Base-by-base conservation (phyloP, 305 asterid genomes). In the Withania somnifera region DNA sequence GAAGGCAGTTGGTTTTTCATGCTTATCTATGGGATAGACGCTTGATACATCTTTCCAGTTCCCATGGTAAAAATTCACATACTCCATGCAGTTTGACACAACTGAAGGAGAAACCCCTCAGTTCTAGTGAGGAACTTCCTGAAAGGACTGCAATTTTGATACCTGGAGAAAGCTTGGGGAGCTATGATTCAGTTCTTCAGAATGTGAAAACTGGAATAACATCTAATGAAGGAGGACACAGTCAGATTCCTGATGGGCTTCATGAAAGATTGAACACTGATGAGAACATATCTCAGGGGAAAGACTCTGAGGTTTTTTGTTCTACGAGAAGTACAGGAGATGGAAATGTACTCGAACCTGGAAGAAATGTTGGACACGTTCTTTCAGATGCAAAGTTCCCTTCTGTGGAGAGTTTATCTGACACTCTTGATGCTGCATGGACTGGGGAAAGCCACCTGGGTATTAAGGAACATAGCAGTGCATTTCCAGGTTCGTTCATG, bases 11-110 rank as follows among this genome's bases (percentile, higher is more conserved):
- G 77, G 77, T 92, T 77, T 79, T 92, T 84, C 93, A 84, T 83
- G 84, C 96, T 51, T 93, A 91, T 87, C 89, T 91, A 78, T 94
- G 98, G 98, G 98, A 94, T 84, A 94, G 88, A 88, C 92, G 92
- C 28, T 84, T 94, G 85, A 75, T 87, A 81, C 91, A 91, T 22
- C 75, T 87, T 64, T 80, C 86, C 76, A 87, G 84, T 87, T 82
- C 82, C 45, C 84, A 84, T 53, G 66, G 81, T 19, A 82, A 38
- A 17, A 58, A 24, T 83, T 26, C 82, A 81, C 91, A 54, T 77
- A 89, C 83, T 63, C 82, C 32, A 81, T 84, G 84, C 76, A 84
- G 85, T 84, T 77, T 81, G 76, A 45, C 82, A 17, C 77, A 78
- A 84, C 45, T 36, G 60, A 86, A 86, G 86, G 97, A 89, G 69